These are phyloP conservation scores for Psilocybe tampanensis DNA, from an alignment of 768 basidiomycete genomes.

Conservation along the genomic window DNA sequence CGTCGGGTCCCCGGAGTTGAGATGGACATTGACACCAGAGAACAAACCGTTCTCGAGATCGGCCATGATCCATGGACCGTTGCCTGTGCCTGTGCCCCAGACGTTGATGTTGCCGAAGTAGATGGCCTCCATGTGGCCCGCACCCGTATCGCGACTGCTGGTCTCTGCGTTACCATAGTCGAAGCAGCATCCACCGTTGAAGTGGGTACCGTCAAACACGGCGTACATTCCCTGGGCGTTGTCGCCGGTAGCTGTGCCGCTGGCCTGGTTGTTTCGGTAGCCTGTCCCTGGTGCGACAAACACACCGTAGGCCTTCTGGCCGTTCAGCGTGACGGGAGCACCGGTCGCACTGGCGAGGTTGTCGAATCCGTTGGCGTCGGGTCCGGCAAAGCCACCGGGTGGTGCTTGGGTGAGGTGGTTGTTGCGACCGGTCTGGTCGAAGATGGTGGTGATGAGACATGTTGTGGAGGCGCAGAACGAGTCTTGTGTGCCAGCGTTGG, in stretches of 20 bases:
- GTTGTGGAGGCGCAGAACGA: slow-evolving; percentile 11
- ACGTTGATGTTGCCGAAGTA: slow-evolving; percentile 4
- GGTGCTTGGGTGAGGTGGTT: slow-evolving; percentile 14
- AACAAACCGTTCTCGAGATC: slow-evolving; percentile 15
- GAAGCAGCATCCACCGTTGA: slow-evolving; percentile 12
- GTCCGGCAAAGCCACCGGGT: slow-evolving; percentile 10
- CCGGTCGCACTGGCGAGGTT: slow-evolving; percentile 16
- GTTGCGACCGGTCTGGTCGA: slow-evolving; percentile 13
- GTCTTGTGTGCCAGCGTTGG: slow-evolving; percentile 12
- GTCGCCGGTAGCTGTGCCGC: slow-evolving; percentile 11
- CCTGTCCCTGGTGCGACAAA: slow-evolving; percentile 12
- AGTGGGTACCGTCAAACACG: slow-evolving; percentile 14
- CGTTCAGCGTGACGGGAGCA: slow-evolving; percentile 13
- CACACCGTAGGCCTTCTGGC: slow-evolving; percentile 13
- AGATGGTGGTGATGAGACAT: slow-evolving; percentile 15
- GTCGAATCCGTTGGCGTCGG: slow-evolving; percentile 11
- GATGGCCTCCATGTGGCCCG: slow-evolving; percentile 14
- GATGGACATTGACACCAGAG: slow-evolving; percentile 3
- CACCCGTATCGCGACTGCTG: slow-evolving; percentile 12
- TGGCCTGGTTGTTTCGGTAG: slow-evolving; percentile 14
- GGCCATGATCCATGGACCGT: slow-evolving; percentile 14
- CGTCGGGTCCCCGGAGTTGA: slow-evolving; percentile 9
- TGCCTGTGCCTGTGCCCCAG: slow-evolving; percentile 12
- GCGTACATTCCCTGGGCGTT: slow-evolving; percentile 14
- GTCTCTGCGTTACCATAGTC: slow-evolving; percentile 15